A percentile compares a stretch with the other conserved stretches of the same genome.
Evolutionary conservation across 139 green algal species (phyloP).

Genomic region (Coelastrella sp.): DNA sequence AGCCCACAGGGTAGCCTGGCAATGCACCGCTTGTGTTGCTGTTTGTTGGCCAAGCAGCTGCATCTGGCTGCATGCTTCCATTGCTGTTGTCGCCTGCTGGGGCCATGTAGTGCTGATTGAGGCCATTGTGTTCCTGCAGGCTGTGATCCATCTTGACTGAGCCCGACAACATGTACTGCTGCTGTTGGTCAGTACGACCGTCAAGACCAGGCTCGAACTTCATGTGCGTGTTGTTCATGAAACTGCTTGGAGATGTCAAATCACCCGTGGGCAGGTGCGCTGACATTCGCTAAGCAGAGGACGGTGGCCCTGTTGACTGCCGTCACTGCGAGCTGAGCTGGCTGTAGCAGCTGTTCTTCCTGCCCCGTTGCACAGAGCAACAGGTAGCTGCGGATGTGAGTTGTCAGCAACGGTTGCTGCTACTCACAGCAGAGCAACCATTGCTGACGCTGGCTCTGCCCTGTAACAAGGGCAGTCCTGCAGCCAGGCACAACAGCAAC

Average conservation of each 20-base stretch:
- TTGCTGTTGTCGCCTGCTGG: not conserved
- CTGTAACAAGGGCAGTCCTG: not conserved
- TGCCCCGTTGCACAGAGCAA: no score
- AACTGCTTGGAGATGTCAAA: conserved; percentile 21
- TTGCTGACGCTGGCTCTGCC: not conserved
- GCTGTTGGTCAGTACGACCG: not conserved
- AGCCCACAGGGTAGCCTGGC: not conserved
- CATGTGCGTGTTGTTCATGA: conserved; percentile 44
- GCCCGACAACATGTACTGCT: not conserved
- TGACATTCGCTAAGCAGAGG: conserved; percentile 27
- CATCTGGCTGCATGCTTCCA: not conserved
- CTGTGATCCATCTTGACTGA: not conserved
- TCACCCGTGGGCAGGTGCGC: conserved; percentile 16
- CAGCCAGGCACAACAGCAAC: not conserved
- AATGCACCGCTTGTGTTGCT: not conserved
- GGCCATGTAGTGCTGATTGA: conserved; percentile 3
- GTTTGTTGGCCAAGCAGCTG: not conserved
- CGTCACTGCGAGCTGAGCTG: no score
- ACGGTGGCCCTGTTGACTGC: no score
- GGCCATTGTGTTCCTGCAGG: not conserved
- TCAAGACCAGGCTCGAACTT: not conserved
- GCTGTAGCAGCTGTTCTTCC: no score
- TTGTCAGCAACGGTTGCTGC: no score
- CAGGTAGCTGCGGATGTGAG: no score
- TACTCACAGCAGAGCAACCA: not conserved